Conservation (phyloP, 2,329 filamentous ascomycete species). For the Kalmusia sp. region DNA sequence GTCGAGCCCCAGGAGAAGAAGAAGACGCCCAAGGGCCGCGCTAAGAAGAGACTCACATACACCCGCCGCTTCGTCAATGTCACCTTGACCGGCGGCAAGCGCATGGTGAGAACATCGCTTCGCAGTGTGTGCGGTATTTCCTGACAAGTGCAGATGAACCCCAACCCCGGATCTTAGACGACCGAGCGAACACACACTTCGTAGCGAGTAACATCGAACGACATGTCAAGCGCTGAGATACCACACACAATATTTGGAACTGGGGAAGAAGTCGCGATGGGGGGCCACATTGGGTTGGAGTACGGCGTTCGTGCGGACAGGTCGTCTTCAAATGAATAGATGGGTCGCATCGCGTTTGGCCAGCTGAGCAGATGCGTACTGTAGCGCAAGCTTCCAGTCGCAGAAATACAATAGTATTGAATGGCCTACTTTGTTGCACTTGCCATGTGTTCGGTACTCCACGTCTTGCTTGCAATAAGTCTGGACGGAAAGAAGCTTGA, state of each 20-base stretch:
- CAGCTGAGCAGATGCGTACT: conserved; percentile 1
- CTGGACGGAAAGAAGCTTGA: no score
- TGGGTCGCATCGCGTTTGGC: neutral
- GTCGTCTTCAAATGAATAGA: conserved; percentile 4
- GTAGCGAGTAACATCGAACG: conserved; percentile 8
- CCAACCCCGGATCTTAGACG: conserved; percentile 76
- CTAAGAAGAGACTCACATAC: conserved; percentile 96
- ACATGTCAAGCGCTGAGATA: conserved; percentile 6
- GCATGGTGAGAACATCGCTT: conserved; percentile 71
- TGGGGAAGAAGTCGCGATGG: neutral
- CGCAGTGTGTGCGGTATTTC: neutral
- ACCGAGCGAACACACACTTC: conserved; percentile 5
- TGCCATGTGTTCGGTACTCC: no score
- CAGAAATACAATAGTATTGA: conserved; percentile 8
- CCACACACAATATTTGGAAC: neutral
- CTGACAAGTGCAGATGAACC: conserved; percentile 73
- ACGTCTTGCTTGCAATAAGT: no score
- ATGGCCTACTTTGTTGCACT: neutral
- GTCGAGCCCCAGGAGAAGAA: conserved; percentile 93
- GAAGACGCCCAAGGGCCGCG: conserved; percentile 96
- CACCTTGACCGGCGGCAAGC: conserved; percentile 95
- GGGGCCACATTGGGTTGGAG: conserved; percentile 6
- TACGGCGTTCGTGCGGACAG: conserved; percentile 8
- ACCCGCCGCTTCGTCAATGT: conserved; percentile 99
- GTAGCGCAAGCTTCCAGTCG: conserved; percentile 7